phyloP scores from a whole-genome alignment of 257 asterid species.

The Echites panduratus region DNA sequence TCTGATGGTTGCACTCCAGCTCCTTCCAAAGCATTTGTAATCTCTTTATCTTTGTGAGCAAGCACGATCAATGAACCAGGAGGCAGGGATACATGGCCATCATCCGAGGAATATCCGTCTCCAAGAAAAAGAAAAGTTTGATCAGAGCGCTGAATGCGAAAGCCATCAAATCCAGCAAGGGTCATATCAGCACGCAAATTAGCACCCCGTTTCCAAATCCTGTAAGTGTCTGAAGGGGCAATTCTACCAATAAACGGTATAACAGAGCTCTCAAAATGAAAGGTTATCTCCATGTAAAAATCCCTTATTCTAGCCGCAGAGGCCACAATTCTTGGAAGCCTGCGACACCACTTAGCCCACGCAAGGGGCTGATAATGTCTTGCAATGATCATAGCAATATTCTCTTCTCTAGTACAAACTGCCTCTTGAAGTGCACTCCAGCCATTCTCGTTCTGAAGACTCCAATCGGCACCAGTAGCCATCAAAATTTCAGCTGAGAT shows the following conservation, averaged over 20 bases:
- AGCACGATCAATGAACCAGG: slow-evolving; percentile 96
- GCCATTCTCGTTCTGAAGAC: slow-evolving; percentile 95
- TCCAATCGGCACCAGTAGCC: slow-evolving; percentile 99
- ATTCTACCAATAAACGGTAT: slow-evolving; percentile 95
- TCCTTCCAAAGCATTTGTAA: slow-evolving; percentile 92
- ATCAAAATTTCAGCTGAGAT: slow-evolving; percentile 86
- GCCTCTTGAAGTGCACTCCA: slow-evolving; percentile 99
- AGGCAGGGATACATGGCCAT: slow-evolving; percentile 61
- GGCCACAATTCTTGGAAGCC: slow-evolving; percentile 98
- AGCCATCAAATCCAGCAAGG: slow-evolving; percentile 97
- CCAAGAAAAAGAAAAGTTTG: slow-evolving; percentile 96
- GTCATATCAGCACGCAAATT: slow-evolving; percentile 99
- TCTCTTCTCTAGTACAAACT: slow-evolving; percentile 93
- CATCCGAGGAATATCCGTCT: slow-evolving; percentile 69
- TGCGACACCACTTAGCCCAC: slow-evolving; percentile 99
- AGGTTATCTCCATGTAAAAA: slow-evolving; percentile 95
- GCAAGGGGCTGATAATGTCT: slow-evolving; percentile 97
- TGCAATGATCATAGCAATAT: slow-evolving; percentile 93
- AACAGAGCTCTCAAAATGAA: slow-evolving; percentile 97
- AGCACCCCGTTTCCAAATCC: slow-evolving; percentile 97
- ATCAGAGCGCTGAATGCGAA: slow-evolving; percentile 94
- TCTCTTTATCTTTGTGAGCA: slow-evolving; percentile 90
- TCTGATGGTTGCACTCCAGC: slow-evolving; percentile 95
- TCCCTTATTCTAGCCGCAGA: slow-evolving; percentile 85
- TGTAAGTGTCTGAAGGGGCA: slow-evolving; percentile 96